Evolutionary conservation across 106 monocot genomes (phyloP).

Genomic region (Cymbidium sinense): DNA sequence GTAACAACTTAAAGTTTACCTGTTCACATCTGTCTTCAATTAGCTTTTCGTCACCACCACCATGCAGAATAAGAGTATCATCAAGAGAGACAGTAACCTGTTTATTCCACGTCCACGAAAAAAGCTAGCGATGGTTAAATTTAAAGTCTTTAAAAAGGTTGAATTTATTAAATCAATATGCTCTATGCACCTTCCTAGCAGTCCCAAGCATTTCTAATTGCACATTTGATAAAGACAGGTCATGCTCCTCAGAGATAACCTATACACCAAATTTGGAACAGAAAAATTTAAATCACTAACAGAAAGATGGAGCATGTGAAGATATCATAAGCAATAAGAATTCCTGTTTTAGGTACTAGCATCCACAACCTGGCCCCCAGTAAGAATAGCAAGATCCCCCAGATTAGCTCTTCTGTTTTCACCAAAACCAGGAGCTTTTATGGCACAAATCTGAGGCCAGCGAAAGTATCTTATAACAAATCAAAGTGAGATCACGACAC

Average conservation of each 20-base stretch:
- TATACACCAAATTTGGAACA: conserved; percentile 14
- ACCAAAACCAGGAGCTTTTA: conserved; percentile 97
- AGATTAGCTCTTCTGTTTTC: conserved; percentile 84
- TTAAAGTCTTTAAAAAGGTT: conserved; percentile 1
- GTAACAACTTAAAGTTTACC: conserved; percentile 22
- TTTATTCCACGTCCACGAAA: background rate
- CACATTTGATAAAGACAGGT: conserved; percentile 58
- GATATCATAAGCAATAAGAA: background rate
- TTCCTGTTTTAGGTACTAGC: background rate
- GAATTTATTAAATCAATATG: conserved; percentile 3
- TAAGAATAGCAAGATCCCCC: conserved; percentile 89
- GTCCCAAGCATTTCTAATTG: conserved; percentile 86
- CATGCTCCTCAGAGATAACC: conserved; percentile 81
- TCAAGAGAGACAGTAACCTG: conserved; percentile 82
- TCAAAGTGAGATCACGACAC: background rate
- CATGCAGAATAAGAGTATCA: conserved; percentile 84
- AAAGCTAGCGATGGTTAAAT: background rate
- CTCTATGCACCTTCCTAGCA: conserved; percentile 66
- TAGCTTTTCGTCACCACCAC: conserved; percentile 71
- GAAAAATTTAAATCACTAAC: background rate
- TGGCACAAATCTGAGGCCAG: conserved; percentile 66
- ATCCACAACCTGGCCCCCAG: conserved; percentile 83
- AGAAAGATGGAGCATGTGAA: background rate
- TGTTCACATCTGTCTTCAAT: conserved; percentile 88
- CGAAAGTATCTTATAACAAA: background rate